Base-by-base conservation (phyloP, 1,139 yeast species). In the Candida sanyaensis region DNA sequence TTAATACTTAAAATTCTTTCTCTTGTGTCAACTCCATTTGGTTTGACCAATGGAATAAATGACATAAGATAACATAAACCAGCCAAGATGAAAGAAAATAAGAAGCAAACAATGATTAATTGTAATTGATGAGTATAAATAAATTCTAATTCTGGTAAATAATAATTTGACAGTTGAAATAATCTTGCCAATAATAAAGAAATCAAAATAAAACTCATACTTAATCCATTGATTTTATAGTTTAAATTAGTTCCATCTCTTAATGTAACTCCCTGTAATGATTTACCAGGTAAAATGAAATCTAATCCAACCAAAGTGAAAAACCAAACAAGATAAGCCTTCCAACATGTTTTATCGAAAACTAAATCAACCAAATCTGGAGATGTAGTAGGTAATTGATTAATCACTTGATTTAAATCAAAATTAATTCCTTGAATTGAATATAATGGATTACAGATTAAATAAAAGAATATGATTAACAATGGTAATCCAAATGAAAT, bases 161-260 rank as follows among this genome's bases (percentile, higher is more conserved):
- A 64, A 52, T 72, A 73, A 38, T 87, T 81, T 1, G 68, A 61
- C 29, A 37, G 41, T 28, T 68, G 54, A 41, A 65, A 68, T 50
- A 77, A 74, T 55, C 97, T 76, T 9, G 80, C 73, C 1, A 66
- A 63, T 30, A 90, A 63, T 0, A 81, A 52, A 0, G 75, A 61
- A 9, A 75, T 48, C 30, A 90, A 65, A 1, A 82, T 57, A 0
- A 76, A 60, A 28, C 83, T 73, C 52, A 89, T 73, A 28, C 78
- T 70, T 40, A 77, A 65, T 11, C 99, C 99, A 62, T 93, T 93
- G 70, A 93, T 88, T 60, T 86, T 86, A 69, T 93, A 93, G 30
- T 64, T 63, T 52, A 95, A 75, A 45, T 66, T 64, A 1, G 88
- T 76, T 1, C 93, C 95, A 61, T 91, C 96, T 57, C 97, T 77